Evolutionary conservation across 2,329 filamentous ascomycete species (phyloP), one percentile per base, ranked within the genome.

Genomic region (Cryphonectria japonica): DNA sequence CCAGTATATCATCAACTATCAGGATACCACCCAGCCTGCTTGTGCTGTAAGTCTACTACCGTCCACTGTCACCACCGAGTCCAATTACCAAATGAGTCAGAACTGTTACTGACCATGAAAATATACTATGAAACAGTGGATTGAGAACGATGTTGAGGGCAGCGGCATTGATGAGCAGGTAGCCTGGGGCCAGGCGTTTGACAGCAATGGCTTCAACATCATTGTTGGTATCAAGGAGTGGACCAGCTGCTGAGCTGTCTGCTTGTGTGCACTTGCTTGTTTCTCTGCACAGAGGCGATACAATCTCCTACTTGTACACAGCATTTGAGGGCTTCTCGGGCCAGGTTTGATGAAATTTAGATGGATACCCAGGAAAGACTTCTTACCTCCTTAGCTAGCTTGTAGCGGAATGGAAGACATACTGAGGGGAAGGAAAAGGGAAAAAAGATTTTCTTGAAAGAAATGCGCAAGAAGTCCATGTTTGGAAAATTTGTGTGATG

Each of bases 141-240:
- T 46, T 16, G 8, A 64, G 61, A 13, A 64, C 37, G 16, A 46
- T n/a, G 14, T 64, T n/a, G 41, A 64, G 39, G 7, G 19, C 39
- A 64, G 61, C 39, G 22, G 26, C 11, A 4, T 64, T 8, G 13
- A 26, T 29, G 39, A 46, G 11, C n/a, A 64, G 37, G 41, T 64
- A 11, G 61, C 61, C 34, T 64, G 61, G 59, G 61, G 61, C 26
- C 61, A 64, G n/a, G 39, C 41, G 1, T 64, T 64, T 46, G 41
- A 64, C 39, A 64, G 39, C 37, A 46, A 39, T 6, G 61, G 61
- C 22, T 64, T 64, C 41, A 64, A 64, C 26, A 2, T 64, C 26
- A 64, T 64, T 29, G 16, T 64, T 64, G 61, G 61, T 8, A 62
- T 39, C 9, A 19, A 41, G 37, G 61, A 43, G 32, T 26, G 61